Base-by-base conservation (phyloP, 108 stramenopile genomes). In the Aurantiochytrium sp. region DNA sequence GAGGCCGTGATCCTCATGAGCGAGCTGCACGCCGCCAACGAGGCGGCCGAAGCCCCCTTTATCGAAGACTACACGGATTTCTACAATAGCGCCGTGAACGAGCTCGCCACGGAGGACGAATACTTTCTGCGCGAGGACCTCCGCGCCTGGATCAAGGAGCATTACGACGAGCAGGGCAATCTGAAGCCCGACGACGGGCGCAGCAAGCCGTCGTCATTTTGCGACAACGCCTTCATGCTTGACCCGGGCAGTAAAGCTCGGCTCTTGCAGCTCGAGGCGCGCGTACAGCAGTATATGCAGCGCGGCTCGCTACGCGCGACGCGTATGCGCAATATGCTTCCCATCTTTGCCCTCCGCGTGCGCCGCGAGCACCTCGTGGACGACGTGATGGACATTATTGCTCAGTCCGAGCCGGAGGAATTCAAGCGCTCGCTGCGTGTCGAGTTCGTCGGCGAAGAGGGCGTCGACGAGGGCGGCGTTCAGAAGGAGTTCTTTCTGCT, bases 401-500 rank as follows among this genome's bases (percentile, higher is more conserved):
- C 85, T 17, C 36, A 39, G 59, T 69, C 91, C 68, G 34, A 87
- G 37, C 91, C 86, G n/a, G 89, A 88, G 68, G 94, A 95, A 42
- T 89, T 96, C 12, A 93, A 94, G 53, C 95, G 95, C 65, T 90
- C 90, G 37, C 91, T 97, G 1, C 88, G 92, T 69, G 93, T 96
- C n/a, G 90, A 92, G 10, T 96, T 97, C 89, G 92, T 93, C 81
- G 96, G 95, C 32, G 97, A 98, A 90, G 96, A 96, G 37, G 97
- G 96, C 55, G 89, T 98, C 27, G 97, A 98, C 91, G 97, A 96
- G 15, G 97, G 97, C 8, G 97, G 97, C 10, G 96, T 97, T 1
- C 93, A 94, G 1, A 96, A 96, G 88, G 97, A 98, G 91, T 98
- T 96, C 89, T 96, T 96, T 69, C 90, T 97, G 87, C 93, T 98